Evolutionary conservation across 805 yeast species (phyloP), one percentile per base, ranked within the genome.

Genomic region (Grigorovia yakushimaensis): DNA sequence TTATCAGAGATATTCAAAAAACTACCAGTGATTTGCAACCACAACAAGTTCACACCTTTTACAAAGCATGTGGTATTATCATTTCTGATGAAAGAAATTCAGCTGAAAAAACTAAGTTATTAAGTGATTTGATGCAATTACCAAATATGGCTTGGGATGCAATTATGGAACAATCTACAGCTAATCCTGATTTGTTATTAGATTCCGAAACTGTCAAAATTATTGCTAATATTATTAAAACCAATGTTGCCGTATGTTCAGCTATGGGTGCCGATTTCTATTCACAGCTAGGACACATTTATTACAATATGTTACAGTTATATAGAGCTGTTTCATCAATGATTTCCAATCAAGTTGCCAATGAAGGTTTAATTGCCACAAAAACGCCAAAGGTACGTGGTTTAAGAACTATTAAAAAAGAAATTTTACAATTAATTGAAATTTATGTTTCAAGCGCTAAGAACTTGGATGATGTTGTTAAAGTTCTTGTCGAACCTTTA

Each of bases 141-240:
- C 98, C 98, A 40, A 93, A 93, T 66, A 76, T 81, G 69, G 98
- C 98, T 1, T 93, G 98, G 98, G 76, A 73, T 51, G 84, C 91
- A 15, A 86, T 93, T 57, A 85, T 91, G 46, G 79, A 81, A 61
- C 86, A 85, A 63, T 88, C 96, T 8, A 81, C 82, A 8, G 82
- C 79, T 55, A 89, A 89, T 60, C 95, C 96, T 15, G 78, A 81
- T 47, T 69, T 91, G 51, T 73, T 93, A 54, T 72, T 82, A 39
- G 82, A 84, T 62, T 67, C 84, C 3, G 96, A 91, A 59, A 84
- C 88, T 22, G 95, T 91, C 46, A 93, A 89, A 64, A 85, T 91
- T 53, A 80, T 93, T 54, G 95, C 96, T 37, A 93, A 91, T 64
- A 82, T 93, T 53, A 81, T 93, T 63, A 93, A 91, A 70, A 91